A percentile compares a stretch with the other conserved stretches of the same genome.
These are phyloP conservation scores for Butyriboletus loyo DNA, from an alignment of 768 basidiomycete species.

Conservation along the genomic window DNA sequence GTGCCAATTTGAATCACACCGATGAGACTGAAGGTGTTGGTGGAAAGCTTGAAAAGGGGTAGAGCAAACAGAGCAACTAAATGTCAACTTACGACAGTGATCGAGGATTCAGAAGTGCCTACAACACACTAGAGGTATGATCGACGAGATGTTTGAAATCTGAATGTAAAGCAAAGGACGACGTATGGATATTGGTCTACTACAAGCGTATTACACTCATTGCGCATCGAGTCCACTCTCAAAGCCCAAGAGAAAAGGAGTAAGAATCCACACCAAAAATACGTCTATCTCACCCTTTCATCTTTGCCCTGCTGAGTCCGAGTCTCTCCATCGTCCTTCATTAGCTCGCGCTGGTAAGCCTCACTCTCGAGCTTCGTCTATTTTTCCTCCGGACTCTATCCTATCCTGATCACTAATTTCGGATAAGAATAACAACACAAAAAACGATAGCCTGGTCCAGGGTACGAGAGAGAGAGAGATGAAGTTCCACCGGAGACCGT, in stretches of 20 bases:
- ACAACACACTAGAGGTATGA: not conserved
- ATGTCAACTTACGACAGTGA: not conserved
- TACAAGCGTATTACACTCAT: not conserved
- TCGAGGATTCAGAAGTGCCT: not conserved
- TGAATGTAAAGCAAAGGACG: not conserved
- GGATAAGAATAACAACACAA: constrained; percentile 5
- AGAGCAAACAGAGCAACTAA: not conserved
- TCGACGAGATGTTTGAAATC: not conserved
- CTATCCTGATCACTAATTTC: not conserved
- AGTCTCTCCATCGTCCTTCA: not conserved
- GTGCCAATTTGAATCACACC: not conserved
- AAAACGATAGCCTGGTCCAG: constrained; percentile 34
- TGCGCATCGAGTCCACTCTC: too few species aligned
- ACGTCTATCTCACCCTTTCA: not conserved
- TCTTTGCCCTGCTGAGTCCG: not conserved
- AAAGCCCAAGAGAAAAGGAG: not conserved
- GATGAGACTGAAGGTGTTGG: not conserved
- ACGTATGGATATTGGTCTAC: too few species aligned
- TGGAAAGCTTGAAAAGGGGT: not conserved
- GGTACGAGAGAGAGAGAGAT: constrained; percentile 41
- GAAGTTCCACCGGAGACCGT: constrained; percentile 20
- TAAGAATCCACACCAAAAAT: not conserved
- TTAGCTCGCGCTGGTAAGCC: not conserved
- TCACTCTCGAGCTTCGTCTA: not conserved
- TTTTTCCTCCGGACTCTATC: not conserved